Conservation (phyloP, 2,329 filamentous ascomycete species). For the Fusarium sp. region DNA sequence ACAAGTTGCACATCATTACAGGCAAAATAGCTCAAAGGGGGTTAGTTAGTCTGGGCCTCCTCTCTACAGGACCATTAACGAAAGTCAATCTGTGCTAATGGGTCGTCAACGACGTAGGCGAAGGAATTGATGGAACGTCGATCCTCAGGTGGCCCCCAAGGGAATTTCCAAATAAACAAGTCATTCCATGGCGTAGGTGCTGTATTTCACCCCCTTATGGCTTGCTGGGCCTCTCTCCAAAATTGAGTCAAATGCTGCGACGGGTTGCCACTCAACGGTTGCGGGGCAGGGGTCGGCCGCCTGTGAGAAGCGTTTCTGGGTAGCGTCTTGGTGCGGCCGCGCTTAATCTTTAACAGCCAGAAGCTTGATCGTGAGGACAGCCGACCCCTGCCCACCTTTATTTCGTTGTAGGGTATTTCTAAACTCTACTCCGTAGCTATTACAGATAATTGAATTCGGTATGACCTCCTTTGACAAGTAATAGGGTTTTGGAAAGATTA, state of each 20-base stretch:
- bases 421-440: too few species aligned
- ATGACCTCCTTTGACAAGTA: conserved; percentile 21
- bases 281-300: conserved; percentile 33
- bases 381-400: not conserved
- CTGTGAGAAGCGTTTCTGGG: conserved; percentile 5
- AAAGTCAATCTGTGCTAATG: not conserved
- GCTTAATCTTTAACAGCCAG: conserved; percentile 21
- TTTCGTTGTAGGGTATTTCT: conserved; percentile 1
- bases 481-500: not conserved
- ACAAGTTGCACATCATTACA: conserved; percentile 13
- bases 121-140: conserved; percentile 7
- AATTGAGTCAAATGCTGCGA: conserved; percentile 25
- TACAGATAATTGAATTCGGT: not conserved
- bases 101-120: not conserved
- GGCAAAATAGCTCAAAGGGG: conserved; percentile 18
- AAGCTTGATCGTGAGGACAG: conserved; percentile 25
- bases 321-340: conserved; percentile 12
- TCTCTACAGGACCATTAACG: not conserved
- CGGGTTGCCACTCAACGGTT: conserved; percentile 31
- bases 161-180: not conserved
- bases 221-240: not conserved
- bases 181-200: not conserved
- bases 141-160: conserved; percentile 25
- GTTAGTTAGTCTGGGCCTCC: not conserved
- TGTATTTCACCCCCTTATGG: not conserved